Percentiles rank a stretch among this genome's conserved stretches.
Evolutionary conservation across 768 basidiomycete species (phyloP).

Genomic region (Boletus sp.): DNA sequence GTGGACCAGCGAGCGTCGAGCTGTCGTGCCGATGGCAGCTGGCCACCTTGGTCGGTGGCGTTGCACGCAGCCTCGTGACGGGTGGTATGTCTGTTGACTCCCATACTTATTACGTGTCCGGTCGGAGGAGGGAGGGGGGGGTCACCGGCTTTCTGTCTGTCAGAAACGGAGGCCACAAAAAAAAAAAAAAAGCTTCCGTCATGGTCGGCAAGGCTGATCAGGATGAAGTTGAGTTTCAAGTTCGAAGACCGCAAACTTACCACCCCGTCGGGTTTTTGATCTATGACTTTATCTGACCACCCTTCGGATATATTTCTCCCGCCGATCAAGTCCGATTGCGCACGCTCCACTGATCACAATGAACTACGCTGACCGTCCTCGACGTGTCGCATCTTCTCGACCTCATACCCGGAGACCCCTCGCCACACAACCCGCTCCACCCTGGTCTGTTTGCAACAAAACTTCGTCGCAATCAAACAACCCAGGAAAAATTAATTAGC

Average conservation of each 20-base stretch:
- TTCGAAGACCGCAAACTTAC: slow-evolving; percentile 31
- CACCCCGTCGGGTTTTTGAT: slow-evolving; percentile 20
- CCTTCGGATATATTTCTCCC: slow-evolving; percentile 28
- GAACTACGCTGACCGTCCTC: too few species aligned
- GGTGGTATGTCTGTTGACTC: too few species aligned
- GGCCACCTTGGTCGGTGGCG: slow-evolving; percentile 5
- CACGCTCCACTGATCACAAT: slow-evolving; percentile 18
- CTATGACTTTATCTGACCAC: slow-evolving; percentile 30
- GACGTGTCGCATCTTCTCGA: too few species aligned
- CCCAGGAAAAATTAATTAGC: slow-evolving; percentile 7
- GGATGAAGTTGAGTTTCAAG: slow-evolving; percentile 33
- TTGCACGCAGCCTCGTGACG: neutral
- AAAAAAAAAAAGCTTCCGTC: slow-evolving; percentile 26
- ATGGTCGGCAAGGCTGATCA: slow-evolving; percentile 30
- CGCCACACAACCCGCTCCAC: too few species aligned
- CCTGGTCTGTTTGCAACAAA: neutral
- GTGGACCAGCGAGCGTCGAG: neutral
- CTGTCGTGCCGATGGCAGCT: neutral
- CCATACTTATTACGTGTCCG: slow-evolving; percentile 27
- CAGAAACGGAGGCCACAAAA: slow-evolving; percentile 23
- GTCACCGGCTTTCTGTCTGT: slow-evolving; percentile 15
- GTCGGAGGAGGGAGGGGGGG: neutral
- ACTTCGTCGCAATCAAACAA: neutral
- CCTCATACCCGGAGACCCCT: too few species aligned
- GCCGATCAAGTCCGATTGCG: slow-evolving; percentile 35